Conservation (phyloP, 2,329 filamentous ascomycete genomes). For the Paecilomyces sp. region DNA sequence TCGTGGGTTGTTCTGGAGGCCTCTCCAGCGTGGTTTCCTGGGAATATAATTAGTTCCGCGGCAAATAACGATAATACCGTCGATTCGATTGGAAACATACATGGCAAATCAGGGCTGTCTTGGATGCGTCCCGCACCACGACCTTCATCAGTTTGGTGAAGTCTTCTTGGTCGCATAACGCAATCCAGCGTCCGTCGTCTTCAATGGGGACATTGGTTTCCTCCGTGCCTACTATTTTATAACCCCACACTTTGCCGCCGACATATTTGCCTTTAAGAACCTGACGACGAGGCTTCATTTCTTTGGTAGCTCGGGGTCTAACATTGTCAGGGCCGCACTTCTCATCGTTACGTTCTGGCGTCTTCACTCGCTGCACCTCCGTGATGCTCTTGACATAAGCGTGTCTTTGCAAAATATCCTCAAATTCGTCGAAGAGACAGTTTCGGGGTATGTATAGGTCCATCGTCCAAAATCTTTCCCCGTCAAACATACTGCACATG, state of each 20-base stretch:
- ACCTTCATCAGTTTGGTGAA: constrained; percentile 4
- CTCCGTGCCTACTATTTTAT: constrained; percentile 3
- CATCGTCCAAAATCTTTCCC: neutral
- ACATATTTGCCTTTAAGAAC: neutral
- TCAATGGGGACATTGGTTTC: neutral
- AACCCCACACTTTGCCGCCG: constrained; percentile 3
- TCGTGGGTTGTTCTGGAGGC: neutral
- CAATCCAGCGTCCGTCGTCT: constrained; percentile 2
- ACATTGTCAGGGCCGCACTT: neutral
- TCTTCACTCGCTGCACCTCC: constrained; percentile 1
- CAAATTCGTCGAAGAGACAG: constrained; percentile 5
- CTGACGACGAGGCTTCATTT: neutral
- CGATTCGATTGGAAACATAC: constrained; percentile 1
- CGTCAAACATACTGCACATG: neutral
- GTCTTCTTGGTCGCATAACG: constrained; percentile 3
- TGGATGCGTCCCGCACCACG: constrained; percentile 1
- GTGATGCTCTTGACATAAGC: neutral
- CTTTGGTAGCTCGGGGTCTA: neutral
- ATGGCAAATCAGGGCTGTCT: constrained; percentile 7
- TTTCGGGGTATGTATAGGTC: constrained; percentile 4
- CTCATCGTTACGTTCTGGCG: neutral
- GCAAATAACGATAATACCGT: neutral
- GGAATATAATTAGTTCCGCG: neutral
- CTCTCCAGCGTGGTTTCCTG: neutral
- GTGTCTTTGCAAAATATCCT: constrained; percentile 1